phyloP scores from a whole-genome alignment of 805 yeast species.

The Cyberlindnera misumaiensis region DNA sequence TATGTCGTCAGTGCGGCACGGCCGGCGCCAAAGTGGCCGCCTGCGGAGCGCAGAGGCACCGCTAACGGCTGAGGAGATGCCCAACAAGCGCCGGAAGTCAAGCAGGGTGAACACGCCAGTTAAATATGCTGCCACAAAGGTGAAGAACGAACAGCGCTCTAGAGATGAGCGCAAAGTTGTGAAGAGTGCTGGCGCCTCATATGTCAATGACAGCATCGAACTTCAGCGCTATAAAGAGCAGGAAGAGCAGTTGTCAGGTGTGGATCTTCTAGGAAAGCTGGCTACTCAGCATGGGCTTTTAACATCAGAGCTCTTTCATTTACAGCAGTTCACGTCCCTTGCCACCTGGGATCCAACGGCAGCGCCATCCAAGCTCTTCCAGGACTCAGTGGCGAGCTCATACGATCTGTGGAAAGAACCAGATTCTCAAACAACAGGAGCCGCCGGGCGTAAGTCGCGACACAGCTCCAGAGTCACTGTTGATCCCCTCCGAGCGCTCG shows the following conservation, averaged over 20 bases:
- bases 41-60: not conserved
- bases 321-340: slow-evolving; percentile 53
- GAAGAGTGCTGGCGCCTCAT: slow-evolving; percentile 6
- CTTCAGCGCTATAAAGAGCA: slow-evolving; percentile 2
- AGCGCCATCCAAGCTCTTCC: slow-evolving; percentile 28
- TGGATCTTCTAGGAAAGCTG: slow-evolving; percentile 9
- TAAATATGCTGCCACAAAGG: no score
- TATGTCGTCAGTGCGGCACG: not conserved
- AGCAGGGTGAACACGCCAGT: not conserved
- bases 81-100: slow-evolving; percentile 15
- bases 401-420: slow-evolving; percentile 24
- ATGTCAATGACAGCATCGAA: slow-evolving; percentile 6
- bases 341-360: slow-evolving; percentile 55
- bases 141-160: no score
- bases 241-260: slow-evolving; percentile 1
- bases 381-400: slow-evolving; percentile 25
- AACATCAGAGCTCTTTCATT: slow-evolving; percentile 57
- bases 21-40: slow-evolving; percentile 1
- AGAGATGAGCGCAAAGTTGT: slow-evolving; percentile 1
- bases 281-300: slow-evolving; percentile 34
- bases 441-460: slow-evolving; percentile 8
- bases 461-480: slow-evolving; percentile 17
- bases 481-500: slow-evolving; percentile 14
- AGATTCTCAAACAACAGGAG: not conserved
- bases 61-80: slow-evolving; percentile 4